Evolutionary conservation across 768 basidiomycete genomes (phyloP).

Genomic region (Termitomyces sp.): DNA sequence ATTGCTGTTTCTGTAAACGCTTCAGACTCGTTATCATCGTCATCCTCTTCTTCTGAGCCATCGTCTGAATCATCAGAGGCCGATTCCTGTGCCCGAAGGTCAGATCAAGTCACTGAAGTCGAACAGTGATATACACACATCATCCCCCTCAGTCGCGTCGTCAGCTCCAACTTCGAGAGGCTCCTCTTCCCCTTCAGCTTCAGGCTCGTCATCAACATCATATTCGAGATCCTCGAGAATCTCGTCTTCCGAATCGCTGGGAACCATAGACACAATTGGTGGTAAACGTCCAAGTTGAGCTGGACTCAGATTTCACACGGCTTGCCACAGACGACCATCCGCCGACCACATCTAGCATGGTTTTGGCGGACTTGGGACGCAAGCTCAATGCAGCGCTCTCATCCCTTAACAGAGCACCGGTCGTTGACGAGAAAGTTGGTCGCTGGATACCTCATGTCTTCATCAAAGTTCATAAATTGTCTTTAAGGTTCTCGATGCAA

Average conservation of each 20-base stretch:
- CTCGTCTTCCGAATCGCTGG: conserved; percentile 65
- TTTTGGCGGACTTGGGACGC: conserved; percentile 91
- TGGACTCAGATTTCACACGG: conserved; percentile 18
- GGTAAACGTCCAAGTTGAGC: background rate
- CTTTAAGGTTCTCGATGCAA: conserved; percentile 82
- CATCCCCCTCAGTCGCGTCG: conserved; percentile 68
- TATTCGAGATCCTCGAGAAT: conserved; percentile 58
- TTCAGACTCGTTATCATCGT: conserved; percentile 36
- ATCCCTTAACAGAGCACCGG: conserved; percentile 79
- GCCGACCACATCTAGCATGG: conserved; percentile 55
- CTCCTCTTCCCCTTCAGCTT: conserved; percentile 52
- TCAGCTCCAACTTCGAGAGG: conserved; percentile 41
- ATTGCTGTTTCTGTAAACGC: conserved; percentile 24
- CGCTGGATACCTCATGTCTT: conserved; percentile 3
- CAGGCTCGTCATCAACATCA: conserved; percentile 46
- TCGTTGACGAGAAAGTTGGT: conserved; percentile 88
- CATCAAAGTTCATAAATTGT: conserved; percentile 9
- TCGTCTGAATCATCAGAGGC: conserved; percentile 60
- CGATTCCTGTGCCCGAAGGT: conserved; percentile 43
- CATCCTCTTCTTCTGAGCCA: conserved; percentile 46
- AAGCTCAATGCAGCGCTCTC: conserved; percentile 92
- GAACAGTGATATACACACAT: conserved; percentile 43
- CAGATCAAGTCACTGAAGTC: background rate
- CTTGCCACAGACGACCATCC: conserved; percentile 16
- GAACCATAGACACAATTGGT: conserved; percentile 35